A percentile compares a stretch with the other conserved stretches of the same genome.
Conservation (phyloP, 75 land plant genomes). For the Azolla pinnata region DNA sequence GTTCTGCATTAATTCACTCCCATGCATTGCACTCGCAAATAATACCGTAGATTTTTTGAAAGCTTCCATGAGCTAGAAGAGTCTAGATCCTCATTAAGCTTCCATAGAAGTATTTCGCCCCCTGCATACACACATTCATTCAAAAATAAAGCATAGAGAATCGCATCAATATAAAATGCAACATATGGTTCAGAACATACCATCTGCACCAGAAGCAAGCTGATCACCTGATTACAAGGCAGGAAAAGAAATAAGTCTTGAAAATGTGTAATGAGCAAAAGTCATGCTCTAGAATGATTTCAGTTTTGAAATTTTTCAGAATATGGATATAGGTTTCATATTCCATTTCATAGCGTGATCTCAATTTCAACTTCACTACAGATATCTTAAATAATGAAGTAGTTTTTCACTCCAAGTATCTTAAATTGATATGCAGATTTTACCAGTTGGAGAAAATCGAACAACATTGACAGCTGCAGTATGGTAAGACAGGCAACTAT, state of each 20-base stretch:
- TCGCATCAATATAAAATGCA: background rate
- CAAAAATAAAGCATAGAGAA: background rate
- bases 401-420: too few relatives aligned
- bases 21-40: too few relatives aligned
- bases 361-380: too few relatives aligned
- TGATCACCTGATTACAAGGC: constrained; percentile 55
- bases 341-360: too few relatives aligned
- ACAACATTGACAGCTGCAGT: constrained; percentile 68
- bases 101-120: constrained; percentile 89
- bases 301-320: background rate
- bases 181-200: constrained; percentile 30
- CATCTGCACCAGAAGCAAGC: constrained; percentile 98
- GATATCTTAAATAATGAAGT: too few relatives aligned
- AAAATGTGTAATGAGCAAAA: background rate
- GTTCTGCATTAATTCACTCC: too few relatives aligned
- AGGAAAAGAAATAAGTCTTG: background rate
- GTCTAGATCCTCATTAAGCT: constrained; percentile 37
- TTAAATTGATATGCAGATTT: too few relatives aligned
- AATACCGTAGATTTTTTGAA: constrained; percentile 22
- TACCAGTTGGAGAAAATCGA: constrained; percentile 91
- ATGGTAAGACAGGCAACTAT: constrained; percentile 74
- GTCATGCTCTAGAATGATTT: background rate
- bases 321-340: too few relatives aligned
- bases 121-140: constrained; percentile 36
- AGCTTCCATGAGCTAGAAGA: constrained; percentile 59